Conservation (phyloP, 2,329 filamentous ascomycete genomes). For the Graphilbum sp. region DNA sequence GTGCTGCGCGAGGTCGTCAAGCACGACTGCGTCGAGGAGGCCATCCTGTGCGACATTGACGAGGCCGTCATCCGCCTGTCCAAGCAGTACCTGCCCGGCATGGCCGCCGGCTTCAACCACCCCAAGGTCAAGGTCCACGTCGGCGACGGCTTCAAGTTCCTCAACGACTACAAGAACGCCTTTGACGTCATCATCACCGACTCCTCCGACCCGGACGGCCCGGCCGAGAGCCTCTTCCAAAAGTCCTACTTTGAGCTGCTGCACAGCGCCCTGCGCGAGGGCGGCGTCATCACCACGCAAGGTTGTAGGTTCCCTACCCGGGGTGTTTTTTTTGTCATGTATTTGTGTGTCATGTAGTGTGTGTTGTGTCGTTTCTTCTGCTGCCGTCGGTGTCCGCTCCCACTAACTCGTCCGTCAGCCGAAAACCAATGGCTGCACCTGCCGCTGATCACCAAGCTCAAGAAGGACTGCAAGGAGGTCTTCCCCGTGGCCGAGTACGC, state of each 20-base stretch:
- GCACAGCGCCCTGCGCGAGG: slow-evolving; percentile 74
- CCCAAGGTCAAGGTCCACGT: slow-evolving; percentile 86
- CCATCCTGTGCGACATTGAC: slow-evolving; percentile 94
- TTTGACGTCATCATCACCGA: slow-evolving; percentile 99
- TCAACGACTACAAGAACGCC: slow-evolving; percentile 87
- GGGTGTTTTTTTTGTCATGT: slow-evolving; percentile 7
- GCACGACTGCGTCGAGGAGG: slow-evolving; percentile 93
- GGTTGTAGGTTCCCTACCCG: slow-evolving; percentile 69
- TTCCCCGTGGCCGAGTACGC: slow-evolving; percentile 97
- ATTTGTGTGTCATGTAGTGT: neutral
- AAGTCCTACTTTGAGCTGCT: slow-evolving; percentile 98
- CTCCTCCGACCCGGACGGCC: slow-evolving; percentile 92
- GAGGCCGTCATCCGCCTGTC: slow-evolving; percentile 97
- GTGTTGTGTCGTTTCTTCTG: slow-evolving; percentile 3
- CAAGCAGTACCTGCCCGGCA: slow-evolving; percentile 91
- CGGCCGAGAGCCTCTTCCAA: slow-evolving; percentile 92
- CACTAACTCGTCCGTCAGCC: slow-evolving; percentile 33
- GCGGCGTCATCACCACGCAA: slow-evolving; percentile 99
- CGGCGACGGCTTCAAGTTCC: slow-evolving; percentile 97
- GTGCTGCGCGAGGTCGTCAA: slow-evolving; percentile 98
- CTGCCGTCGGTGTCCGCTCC: neutral
- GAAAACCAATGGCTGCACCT: slow-evolving; percentile 99
- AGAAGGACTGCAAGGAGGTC: slow-evolving; percentile 91
- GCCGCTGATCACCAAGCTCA: slow-evolving; percentile 80
- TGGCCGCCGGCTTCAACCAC: slow-evolving; percentile 87